Base-by-base conservation (phyloP, 73 alveolate genomes). In the Symbiodinium natans region DNA sequence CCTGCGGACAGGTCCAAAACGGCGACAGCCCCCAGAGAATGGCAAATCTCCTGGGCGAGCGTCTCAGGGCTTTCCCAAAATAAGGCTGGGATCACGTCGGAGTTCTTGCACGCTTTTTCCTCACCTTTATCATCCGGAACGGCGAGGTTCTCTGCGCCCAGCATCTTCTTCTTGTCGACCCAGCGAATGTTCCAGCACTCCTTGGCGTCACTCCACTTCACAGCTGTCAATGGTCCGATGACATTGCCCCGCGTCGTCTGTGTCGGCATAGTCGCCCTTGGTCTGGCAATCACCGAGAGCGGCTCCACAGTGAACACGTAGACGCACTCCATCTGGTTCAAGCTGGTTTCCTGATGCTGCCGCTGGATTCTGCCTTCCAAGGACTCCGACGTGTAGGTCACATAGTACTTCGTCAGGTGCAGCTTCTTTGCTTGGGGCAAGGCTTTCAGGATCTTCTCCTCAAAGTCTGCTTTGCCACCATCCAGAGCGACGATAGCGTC, bases 1-100 rank as follows among this genome's bases (percentile, higher is more conserved):
- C 95, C 95, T 2, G 86, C 74, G 1, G 86, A 40, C 27, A 88
- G 48, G 48, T 88, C 95, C 17, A 88, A 8, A 13, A 88, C 27
- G 33, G 86, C 71, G 25, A 31, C n/a, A 46, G 39, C 43, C 0
- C 23, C 1, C 17, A 88, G 38, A 40, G 10, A 38, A 54, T 88
- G 95, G 46, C 38, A 63, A 0, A 88, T 5, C 74, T 88, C 95
- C 23, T 39, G n/a, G 3, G 95, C 86, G 9, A 68, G 11, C 15
- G 74, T 36, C 7, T 4, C 29, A 1, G 95, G 95, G 0, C 43
- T 7, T 39, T 88, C 95, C 31, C 34, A 63, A 21, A 15, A 86
- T 21, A 86, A 86, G 4, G 71, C 41, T 2, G 94, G 71, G n/a
- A 56, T 56, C 25, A 86, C 13, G 4, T 56, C 84, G 2, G 36